A percentile compares a stretch with the other conserved stretches of the same genome.
Conservation (phyloP, 371 early-diverging fungal genomes). For the Mucor indicus region DNA sequence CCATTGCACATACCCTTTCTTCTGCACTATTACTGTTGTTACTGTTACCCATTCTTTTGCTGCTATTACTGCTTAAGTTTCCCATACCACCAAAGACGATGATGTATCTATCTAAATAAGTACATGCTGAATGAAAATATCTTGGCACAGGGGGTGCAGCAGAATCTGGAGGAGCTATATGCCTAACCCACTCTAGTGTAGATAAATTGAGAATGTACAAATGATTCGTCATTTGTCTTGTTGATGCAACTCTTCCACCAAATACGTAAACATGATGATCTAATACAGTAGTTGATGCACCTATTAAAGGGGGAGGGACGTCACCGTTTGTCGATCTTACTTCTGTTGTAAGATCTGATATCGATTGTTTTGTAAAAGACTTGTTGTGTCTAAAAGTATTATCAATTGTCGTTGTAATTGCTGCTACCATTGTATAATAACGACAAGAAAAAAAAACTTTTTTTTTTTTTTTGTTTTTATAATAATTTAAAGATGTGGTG, state of each 20-base stretch:
- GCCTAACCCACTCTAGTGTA: too few species aligned
- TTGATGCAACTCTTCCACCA: slow-evolving; percentile 61
- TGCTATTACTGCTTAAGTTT: neutral
- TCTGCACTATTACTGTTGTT: slow-evolving; percentile 2
- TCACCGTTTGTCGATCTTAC: slow-evolving; percentile 38
- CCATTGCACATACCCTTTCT: slow-evolving; percentile 55
- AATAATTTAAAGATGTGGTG: too few species aligned
- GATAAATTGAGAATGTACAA: slow-evolving; percentile 57
- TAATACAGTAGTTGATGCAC: slow-evolving; percentile 59
- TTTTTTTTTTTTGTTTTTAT: too few species aligned
- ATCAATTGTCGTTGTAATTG: too few species aligned
- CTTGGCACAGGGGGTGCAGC: too few species aligned
- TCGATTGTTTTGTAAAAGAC: too few species aligned
- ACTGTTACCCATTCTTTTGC: slow-evolving; percentile 2
- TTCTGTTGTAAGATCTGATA: slow-evolving; percentile 38
- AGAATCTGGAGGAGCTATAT: too few species aligned
- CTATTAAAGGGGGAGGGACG: slow-evolving; percentile 67
- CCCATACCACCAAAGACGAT: slow-evolving; percentile 75
- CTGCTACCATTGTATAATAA: too few species aligned
- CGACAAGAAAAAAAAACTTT: too few species aligned
- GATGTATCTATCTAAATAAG: neutral
- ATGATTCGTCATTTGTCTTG: slow-evolving; percentile 54
- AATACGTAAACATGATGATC: slow-evolving; percentile 59
- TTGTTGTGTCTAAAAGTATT: too few species aligned
- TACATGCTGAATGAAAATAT: too few species aligned